Base-by-base conservation (phyloP, 2,329 filamentous ascomycete species). In the Alternaria angustiovoidea region DNA sequence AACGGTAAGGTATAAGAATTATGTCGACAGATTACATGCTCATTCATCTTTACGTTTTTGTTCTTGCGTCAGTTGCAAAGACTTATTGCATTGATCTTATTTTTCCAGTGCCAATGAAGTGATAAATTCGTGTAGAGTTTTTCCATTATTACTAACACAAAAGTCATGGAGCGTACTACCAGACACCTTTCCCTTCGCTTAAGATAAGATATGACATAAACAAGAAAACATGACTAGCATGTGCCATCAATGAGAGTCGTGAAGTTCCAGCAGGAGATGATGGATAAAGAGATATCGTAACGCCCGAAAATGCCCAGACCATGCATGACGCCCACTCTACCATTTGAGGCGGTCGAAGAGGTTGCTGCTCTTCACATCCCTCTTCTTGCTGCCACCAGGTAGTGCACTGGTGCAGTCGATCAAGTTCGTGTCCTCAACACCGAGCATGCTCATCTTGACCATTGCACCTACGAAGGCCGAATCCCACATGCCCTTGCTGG, bases 391-490 rank as follows among this genome's bases (percentile, higher is more conserved):
- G 1, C 72, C 74, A 0, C 70, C 71, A 16, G 74, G 75, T 16
- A 79, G 63, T 18, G 74, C 75, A 32, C 55, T 59, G 0, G 76
- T 76, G 59, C 77, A 79, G 56, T 79, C 77, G 9, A 73, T 60
- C 14, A 79, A 54, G 1, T 49, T 65, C 16, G 39, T 43, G 2
- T 30, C 43, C 7, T 64, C 41, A 11, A 77, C 75, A 34, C 77
- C 77, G 32, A 78, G 46, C 69, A 78, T 71, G 38, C 72, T 70
- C 75, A 79, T 74, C 67, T 75, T 78, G 20, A 55, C 56, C 74
- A 79, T 78, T 1, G 76, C 77, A 28, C 47, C 62, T 16, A 78
- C 74, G 48, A 78, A 79, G 7, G 76, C 75, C 1, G 39, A 38
- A 38, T 70, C 67, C 76, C 76, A 79, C 9, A 62, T 62, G 0